A percentile compares a stretch with the other conserved stretches of the same genome.
phyloP scores from a whole-genome alignment of 78 protist species.

The Paratrimastix pyriformis region DNA sequence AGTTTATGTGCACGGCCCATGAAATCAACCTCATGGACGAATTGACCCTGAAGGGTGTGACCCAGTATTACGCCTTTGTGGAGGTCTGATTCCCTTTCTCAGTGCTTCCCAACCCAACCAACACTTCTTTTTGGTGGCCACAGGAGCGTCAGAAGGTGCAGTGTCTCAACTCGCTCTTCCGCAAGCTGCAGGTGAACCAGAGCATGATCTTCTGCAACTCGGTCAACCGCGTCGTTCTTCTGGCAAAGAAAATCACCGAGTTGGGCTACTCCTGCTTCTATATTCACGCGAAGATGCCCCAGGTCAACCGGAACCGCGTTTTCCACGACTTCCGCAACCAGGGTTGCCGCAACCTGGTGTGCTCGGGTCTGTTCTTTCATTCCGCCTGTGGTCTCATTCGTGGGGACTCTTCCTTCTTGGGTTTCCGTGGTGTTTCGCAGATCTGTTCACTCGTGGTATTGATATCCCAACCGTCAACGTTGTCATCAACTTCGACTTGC shows the following conservation, averaged over 20 bases:
- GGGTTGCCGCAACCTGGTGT: conserved; percentile 90
- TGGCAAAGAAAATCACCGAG: conserved; percentile 82
- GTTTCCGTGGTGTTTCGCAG: conserved; percentile 34
- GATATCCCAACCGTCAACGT: conserved; percentile 97
- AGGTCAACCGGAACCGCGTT: conserved; percentile 88
- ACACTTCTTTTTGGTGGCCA: too few species aligned
- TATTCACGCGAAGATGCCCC: conserved; percentile 96
- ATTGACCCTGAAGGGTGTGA: conserved; percentile 89
- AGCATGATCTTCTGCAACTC: conserved; percentile 94
- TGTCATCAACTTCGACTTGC: conserved; percentile 97
- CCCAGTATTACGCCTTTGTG: conserved; percentile 94
- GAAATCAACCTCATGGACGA: conserved; percentile 96
- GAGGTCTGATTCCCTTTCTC: too few species aligned
- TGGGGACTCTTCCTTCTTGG: conserved; percentile 31
- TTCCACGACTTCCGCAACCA: conserved; percentile 95
- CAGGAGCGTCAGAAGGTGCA: conserved; percentile 91
- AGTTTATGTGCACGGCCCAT: conserved; percentile 65
- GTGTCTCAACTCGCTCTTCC: conserved; percentile 90
- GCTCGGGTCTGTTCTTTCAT: conserved; percentile 59
- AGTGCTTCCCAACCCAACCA: too few species aligned
- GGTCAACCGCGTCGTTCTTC: conserved; percentile 87
- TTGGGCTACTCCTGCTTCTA: conserved; percentile 92
- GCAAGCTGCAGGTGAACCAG: conserved; percentile 91
- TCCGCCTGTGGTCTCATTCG: background rate
- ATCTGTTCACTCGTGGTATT: conserved; percentile 90